Evolutionary conservation across 2,329 filamentous ascomycete species (phyloP).

Genomic region (Colletotrichum sp.): DNA sequence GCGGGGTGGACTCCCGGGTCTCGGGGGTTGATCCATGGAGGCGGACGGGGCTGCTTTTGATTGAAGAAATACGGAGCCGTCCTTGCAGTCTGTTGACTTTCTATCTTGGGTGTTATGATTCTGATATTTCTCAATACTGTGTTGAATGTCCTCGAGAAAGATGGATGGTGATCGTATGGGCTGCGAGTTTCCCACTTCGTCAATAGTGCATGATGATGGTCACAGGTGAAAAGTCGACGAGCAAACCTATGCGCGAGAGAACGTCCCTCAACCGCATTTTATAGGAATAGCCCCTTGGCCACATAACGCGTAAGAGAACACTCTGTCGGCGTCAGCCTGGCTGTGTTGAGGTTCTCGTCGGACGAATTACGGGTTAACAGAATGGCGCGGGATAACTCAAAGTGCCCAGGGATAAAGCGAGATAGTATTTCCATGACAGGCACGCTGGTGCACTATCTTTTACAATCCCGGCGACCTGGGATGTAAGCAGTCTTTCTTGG

Average conservation of each 20-base stretch:
- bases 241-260: background rate
- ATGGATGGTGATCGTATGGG: background rate
- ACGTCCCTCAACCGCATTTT: background rate
- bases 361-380: background rate
- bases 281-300: background rate
- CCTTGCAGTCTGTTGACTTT: background rate
- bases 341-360: background rate
- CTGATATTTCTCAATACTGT: background rate
- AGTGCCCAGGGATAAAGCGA: background rate
- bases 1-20: constrained; percentile 18
- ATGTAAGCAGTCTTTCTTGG: background rate
- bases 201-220: background rate
- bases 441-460: background rate
- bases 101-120: background rate
- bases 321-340: background rate
- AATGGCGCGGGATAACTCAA: background rate
- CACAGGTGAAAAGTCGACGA: background rate
- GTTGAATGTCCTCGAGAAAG: background rate
- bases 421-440: background rate
- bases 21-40: constrained; percentile 15
- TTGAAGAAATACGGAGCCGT: background rate
- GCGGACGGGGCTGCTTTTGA: background rate
- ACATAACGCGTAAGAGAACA: background rate
- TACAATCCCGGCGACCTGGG: background rate
- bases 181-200: background rate